A percentile compares a stretch with the other conserved stretches of the same genome.
Conservation (phyloP, 768 basidiomycete genomes). For the Leccinum boreale region DNA sequence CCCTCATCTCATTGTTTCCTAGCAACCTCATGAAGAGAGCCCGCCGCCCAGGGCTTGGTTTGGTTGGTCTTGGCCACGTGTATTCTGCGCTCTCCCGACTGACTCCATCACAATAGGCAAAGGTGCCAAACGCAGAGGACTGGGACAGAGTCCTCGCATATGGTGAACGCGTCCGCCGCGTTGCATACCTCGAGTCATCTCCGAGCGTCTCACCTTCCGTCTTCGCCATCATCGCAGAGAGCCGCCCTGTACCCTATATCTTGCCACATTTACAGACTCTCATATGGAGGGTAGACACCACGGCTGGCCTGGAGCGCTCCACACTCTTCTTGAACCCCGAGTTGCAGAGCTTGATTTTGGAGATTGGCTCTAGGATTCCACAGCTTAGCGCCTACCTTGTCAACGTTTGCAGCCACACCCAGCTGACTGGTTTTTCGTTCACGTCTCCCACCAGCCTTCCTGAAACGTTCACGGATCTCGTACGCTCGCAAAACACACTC, state of each 20-base stretch:
- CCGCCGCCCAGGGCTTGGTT: conserved; percentile 69
- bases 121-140: conserved; percentile 61
- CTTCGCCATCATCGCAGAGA: conserved; percentile 64
- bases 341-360: conserved; percentile 57
- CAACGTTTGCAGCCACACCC: conserved; percentile 60
- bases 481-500: conserved; percentile 54
- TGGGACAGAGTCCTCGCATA: conserved; percentile 68
- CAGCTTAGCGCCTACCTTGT: conserved; percentile 61
- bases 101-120: conserved; percentile 39
- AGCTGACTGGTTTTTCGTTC: conserved; percentile 66
- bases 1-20: conserved; percentile 72
- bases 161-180: conserved; percentile 61
- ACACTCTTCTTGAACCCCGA: conserved; percentile 64
- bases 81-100: conserved; percentile 5
- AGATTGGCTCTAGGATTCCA: conserved; percentile 54
- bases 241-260: conserved; percentile 58
- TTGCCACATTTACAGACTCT: conserved; percentile 68
- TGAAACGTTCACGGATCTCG: conserved; percentile 64
- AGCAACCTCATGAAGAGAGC: conserved; percentile 63
- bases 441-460: conserved; percentile 67
- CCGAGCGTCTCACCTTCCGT: conserved; percentile 62
- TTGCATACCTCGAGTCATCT: conserved; percentile 66
- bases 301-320: conserved; percentile 62
- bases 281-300: conserved; percentile 68
- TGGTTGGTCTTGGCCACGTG: conserved; percentile 47